phyloP scores from a whole-genome alignment of 768 basidiomycete genomes.

The Mycena capillaripes region DNA sequence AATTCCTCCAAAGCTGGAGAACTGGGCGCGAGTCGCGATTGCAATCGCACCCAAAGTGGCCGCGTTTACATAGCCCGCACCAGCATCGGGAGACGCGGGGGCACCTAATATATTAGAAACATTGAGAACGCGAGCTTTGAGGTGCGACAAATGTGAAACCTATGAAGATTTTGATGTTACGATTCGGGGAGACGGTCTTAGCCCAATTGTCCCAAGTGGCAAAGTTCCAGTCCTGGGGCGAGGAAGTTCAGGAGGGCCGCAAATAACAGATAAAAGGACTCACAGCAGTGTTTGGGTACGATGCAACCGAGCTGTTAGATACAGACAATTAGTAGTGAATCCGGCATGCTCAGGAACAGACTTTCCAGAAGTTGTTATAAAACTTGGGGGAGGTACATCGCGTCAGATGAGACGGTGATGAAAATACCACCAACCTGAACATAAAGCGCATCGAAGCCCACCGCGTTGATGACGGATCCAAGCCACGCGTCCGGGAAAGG shows the following conservation, averaged over 20 bases:
- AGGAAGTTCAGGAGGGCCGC: slow-evolving; percentile 12
- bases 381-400: slow-evolving; percentile 16
- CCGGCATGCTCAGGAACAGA: neutral
- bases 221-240: slow-evolving; percentile 60
- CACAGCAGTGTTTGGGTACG: neutral
- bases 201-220: slow-evolving; percentile 72
- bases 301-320: slow-evolving; percentile 4
- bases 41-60: slow-evolving; percentile 59
- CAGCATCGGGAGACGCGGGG: slow-evolving; percentile 65
- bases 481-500: slow-evolving; percentile 78
- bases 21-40: slow-evolving; percentile 60
- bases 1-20: slow-evolving; percentile 72
- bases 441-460: slow-evolving; percentile 77
- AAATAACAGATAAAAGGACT: neutral
- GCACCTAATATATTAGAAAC: slow-evolving; percentile 59
- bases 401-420: slow-evolving; percentile 13
- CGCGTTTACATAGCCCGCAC: slow-evolving; percentile 62
- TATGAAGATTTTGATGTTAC: slow-evolving; percentile 70
- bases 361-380: slow-evolving; percentile 70
- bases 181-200: slow-evolving; percentile 68
- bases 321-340: neutral
- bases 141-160: slow-evolving; percentile 47
- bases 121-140: slow-evolving; percentile 51
- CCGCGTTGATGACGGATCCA: slow-evolving; percentile 70
- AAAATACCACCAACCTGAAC: slow-evolving; percentile 70